A percentile compares a stretch with the other conserved stretches of the same genome.
phyloP scores from a whole-genome alignment of 495 filamentous ascomycete genomes.

The Cercophora newfieldiana region DNA sequence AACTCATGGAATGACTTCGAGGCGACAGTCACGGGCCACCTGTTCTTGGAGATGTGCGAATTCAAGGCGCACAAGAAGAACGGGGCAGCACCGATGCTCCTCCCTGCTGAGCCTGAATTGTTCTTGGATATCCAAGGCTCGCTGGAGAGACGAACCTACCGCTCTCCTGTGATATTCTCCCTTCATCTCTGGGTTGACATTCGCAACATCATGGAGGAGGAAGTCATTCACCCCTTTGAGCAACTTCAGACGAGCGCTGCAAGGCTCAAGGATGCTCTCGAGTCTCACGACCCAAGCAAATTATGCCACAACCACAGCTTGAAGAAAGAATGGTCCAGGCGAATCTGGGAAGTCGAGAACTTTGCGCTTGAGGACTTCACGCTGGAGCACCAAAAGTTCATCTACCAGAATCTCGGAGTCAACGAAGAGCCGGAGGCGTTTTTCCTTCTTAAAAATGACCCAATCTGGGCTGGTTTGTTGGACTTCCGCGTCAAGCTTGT shows the following conservation, averaged over 20 bases:
- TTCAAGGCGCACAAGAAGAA: slow-evolving; percentile 28
- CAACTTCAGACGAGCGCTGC: slow-evolving; percentile 22
- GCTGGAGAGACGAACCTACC: slow-evolving; percentile 10
- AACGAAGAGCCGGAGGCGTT: slow-evolving; percentile 18
- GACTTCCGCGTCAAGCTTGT: slow-evolving; percentile 30
- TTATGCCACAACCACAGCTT: not conserved
- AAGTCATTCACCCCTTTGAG: slow-evolving; percentile 22
- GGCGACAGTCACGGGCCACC: slow-evolving; percentile 15
- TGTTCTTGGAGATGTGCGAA: slow-evolving; percentile 24
- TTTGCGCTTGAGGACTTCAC: slow-evolving; percentile 26
- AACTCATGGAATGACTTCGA: slow-evolving; percentile 20
- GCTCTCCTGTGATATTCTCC: slow-evolving; percentile 25
- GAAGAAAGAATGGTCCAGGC: slow-evolving; percentile 15
- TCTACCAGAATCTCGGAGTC: slow-evolving; percentile 2
- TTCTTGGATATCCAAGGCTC: slow-evolving; percentile 22
- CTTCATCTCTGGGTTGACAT: slow-evolving; percentile 32
- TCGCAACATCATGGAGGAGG: slow-evolving; percentile 31
- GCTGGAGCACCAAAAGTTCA: slow-evolving; percentile 16
- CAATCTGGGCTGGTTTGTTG: slow-evolving; percentile 30
- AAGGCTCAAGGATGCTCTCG: not conserved
- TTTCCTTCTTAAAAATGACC: slow-evolving; percentile 28
- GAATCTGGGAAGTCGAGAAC: slow-evolving; percentile 22
- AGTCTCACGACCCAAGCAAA: not conserved
- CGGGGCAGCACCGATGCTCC: slow-evolving; percentile 2
- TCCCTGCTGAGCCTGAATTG: slow-evolving; percentile 26